Evolutionary conservation across 139 green algal species (phyloP).

Genomic region (Chlamydomonas incerta): DNA sequence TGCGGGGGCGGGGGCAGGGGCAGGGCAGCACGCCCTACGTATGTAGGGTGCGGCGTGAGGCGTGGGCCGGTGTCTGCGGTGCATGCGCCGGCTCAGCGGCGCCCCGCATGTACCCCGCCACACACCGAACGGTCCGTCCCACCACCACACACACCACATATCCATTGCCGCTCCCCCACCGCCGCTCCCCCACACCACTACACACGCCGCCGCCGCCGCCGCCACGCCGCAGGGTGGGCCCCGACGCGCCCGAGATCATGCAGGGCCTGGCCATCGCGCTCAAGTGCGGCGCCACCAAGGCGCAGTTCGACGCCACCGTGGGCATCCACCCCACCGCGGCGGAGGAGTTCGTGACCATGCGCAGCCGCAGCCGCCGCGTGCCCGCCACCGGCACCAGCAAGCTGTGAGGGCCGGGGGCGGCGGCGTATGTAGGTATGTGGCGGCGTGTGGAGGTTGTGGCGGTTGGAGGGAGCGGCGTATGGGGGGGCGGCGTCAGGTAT

Average conservation of each 20-base stretch:
- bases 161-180: no score
- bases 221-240: constrained; percentile 80
- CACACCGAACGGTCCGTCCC: no score
- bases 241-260: constrained; percentile 95
- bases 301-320: constrained; percentile 89
- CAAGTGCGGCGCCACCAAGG: constrained; percentile 91
- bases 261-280: constrained; percentile 94
- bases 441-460: no score
- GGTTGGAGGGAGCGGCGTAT: no score
- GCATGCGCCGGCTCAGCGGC: no score
- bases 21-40: neutral
- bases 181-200: no score
- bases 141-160: no score
- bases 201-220: no score
- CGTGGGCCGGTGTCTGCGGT: no score
- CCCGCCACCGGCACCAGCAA: constrained; percentile 45
- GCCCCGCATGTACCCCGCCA: no score
- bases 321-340: constrained; percentile 90
- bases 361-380: constrained; percentile 50
- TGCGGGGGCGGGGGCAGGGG: neutral
- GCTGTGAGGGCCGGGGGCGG: constrained; percentile 4
- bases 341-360: constrained; percentile 97
- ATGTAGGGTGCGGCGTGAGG: neutral
- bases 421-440: no score
- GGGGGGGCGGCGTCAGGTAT: no score